Conservation (phyloP, 1,284 basidiomycete species). For the Ustilago cynodontis region DNA sequence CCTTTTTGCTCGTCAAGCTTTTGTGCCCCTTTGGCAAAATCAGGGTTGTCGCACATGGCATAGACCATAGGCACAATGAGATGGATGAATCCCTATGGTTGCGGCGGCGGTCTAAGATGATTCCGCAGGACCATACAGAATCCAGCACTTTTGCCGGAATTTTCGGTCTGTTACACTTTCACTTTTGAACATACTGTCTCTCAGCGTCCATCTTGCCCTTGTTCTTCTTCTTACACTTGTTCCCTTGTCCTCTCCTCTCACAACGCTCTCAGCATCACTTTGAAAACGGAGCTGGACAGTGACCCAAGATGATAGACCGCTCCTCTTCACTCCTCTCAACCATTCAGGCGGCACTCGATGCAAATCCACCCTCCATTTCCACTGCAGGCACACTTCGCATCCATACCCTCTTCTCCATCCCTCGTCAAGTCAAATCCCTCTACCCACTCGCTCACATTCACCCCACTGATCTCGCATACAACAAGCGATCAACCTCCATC, state of each 20-base stretch:
- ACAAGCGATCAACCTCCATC: constrained; percentile 30
- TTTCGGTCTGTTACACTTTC: too few relatives aligned
- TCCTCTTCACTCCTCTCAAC: constrained; percentile 30
- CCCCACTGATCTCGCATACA: constrained; percentile 38
- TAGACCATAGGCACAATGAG: too few relatives aligned
- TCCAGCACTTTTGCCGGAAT: not conserved
- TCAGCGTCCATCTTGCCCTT: too few relatives aligned
- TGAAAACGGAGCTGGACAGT: too few relatives aligned
- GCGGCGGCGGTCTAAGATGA: too few relatives aligned
- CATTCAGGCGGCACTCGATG: constrained; percentile 23
- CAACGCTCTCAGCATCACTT: too few relatives aligned
- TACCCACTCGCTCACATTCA: constrained; percentile 67
- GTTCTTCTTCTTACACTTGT: not conserved
- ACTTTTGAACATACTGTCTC: too few relatives aligned
- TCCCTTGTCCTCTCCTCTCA: too few relatives aligned
- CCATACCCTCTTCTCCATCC: constrained; percentile 61
- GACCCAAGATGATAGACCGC: constrained; percentile 12
- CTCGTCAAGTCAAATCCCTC: constrained; percentile 57
- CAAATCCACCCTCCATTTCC: constrained; percentile 34
- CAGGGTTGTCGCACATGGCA: too few relatives aligned
- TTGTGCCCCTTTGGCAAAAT: too few relatives aligned
- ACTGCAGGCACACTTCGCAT: constrained; percentile 45
- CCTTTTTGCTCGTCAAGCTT: too few relatives aligned
- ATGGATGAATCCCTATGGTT: too few relatives aligned
- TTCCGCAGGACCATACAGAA: not conserved